Base-by-base conservation (phyloP, 306 rosid genomes). In the Fagus crenata region DNA sequence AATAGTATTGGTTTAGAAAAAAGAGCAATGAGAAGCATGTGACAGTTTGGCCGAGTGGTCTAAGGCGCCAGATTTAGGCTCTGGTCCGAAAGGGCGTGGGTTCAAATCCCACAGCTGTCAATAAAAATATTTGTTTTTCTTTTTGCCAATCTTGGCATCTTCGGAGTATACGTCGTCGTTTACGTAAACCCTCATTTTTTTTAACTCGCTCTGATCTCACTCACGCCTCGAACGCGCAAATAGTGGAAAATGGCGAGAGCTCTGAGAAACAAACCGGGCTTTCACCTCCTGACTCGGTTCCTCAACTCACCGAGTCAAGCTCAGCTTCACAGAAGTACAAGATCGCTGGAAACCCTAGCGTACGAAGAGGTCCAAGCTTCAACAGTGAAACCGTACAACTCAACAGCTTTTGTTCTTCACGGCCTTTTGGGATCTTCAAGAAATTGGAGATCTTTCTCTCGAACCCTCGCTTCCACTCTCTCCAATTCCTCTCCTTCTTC, bases 61-160 rank as follows among this genome's bases (percentile, higher is more conserved):
- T 89, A 92, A 88, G 93, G 91, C 90, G 91, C 92, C 97, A 91
- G 92, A 91, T 91, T 89, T 91, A 91, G 92, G 97, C 97, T 90
- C 90, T 90, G 96, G 97, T 89, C 92, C 92, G 93, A 75, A 92
- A 87, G 97, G 96, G 96, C 97, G 92, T 92, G 96, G 93, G 93
- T 90, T 90, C 92, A 90, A 90, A 89, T 90, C 93, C 91, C 91
- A 89, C 97, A 87, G 96, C 92, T 84, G 96, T 90, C 93, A 87
- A 2, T 2, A 0, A 9, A 3, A 46, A 9, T 46, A 0, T 3
- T 2, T 1, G 0, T 49, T 36, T 9, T 4, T 0, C 11, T 36
- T 41, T 2, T 39, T 67, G 33, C 7, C 33, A 56, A 7, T 2
- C 35, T 22, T 1, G 6, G 2, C 32, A 1, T 6, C 6, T 18